phyloP scores from a whole-genome alignment of 2,329 filamentous ascomycete genomes.

The Colletotrichum sp. region DNA sequence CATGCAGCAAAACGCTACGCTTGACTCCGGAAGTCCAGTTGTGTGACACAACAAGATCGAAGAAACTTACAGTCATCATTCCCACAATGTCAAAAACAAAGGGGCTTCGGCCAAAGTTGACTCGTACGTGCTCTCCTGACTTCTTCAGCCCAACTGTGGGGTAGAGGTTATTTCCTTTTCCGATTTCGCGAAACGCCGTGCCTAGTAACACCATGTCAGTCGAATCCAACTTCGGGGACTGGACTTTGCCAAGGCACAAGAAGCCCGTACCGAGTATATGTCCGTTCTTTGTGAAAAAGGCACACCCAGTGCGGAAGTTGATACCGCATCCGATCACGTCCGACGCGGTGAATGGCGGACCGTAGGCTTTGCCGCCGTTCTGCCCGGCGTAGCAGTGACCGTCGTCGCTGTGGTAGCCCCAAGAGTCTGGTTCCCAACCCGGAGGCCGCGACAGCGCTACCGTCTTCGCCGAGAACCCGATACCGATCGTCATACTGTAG shows the following conservation, averaged over 20 bases:
- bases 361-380: slow-evolving; percentile 62
- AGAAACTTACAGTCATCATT: slow-evolving; percentile 71
- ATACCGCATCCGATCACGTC: slow-evolving; percentile 71
- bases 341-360: slow-evolving; percentile 56
- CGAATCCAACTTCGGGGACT: not conserved
- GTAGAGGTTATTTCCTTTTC: slow-evolving; percentile 58
- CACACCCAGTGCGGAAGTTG: slow-evolving; percentile 67
- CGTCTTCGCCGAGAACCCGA: slow-evolving; percentile 64
- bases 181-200: slow-evolving; percentile 72
- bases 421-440: slow-evolving; percentile 72
- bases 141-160: slow-evolving; percentile 71
- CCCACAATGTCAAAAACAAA: slow-evolving; percentile 93
- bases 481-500: slow-evolving; percentile 62
- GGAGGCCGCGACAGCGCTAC: slow-evolving; percentile 61
- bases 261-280: slow-evolving; percentile 53
- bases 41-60: not conserved
- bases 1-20: not conserved
- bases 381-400: slow-evolving; percentile 65
- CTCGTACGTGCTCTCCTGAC: slow-evolving; percentile 63
- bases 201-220: slow-evolving; percentile 50
- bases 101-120: slow-evolving; percentile 74
- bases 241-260: not conserved
- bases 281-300: slow-evolving; percentile 75
- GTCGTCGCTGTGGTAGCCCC: slow-evolving; percentile 74
- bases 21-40: not conserved